Conservation (phyloP, 352 stramenopile species). For the Pythium brachiatum region DNA sequence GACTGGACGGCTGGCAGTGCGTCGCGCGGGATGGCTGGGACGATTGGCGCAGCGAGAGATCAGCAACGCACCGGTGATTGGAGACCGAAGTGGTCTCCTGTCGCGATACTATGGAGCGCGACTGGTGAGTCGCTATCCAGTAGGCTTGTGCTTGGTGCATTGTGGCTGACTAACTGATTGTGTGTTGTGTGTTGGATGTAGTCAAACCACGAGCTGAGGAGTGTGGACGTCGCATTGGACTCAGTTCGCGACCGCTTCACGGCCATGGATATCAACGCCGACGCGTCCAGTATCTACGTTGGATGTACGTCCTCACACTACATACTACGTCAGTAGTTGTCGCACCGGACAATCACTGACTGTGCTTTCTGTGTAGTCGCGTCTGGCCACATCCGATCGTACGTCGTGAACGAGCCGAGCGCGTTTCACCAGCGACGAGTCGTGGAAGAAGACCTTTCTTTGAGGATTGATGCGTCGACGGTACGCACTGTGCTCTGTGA, state of each 20-base stretch:
- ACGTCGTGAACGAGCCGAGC: not conserved
- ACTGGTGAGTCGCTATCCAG: slow-evolving; percentile 7
- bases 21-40: slow-evolving; percentile 15
- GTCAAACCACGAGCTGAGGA: not conserved
- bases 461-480: not conserved
- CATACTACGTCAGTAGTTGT: too few species aligned
- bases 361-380: slow-evolving; percentile 8
- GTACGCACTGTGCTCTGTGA: too few species aligned
- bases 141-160: not conserved
- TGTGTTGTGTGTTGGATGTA: slow-evolving; percentile 1
- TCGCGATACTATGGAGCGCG: not conserved
- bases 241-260: slow-evolving; percentile 10
- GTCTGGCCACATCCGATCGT: slow-evolving; percentile 9
- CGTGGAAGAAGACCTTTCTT: not conserved
- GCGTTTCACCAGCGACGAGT: not conserved
- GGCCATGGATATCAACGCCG: slow-evolving; percentile 7
- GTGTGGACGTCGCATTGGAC: slow-evolving; percentile 3
- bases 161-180: too few species aligned
- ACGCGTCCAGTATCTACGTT: slow-evolving; percentile 3
- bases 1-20: not conserved
- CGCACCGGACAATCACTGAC: not conserved
- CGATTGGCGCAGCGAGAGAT: slow-evolving; percentile 12
- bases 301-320: slow-evolving; percentile 9
- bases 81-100: slow-evolving; percentile 10
- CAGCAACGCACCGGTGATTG: not conserved